Evolutionary conservation across 371 early-diverging fungal genomes (phyloP), one percentile per base, ranked within the genome.

Genomic region (Conidiobolus incongruus): DNA sequence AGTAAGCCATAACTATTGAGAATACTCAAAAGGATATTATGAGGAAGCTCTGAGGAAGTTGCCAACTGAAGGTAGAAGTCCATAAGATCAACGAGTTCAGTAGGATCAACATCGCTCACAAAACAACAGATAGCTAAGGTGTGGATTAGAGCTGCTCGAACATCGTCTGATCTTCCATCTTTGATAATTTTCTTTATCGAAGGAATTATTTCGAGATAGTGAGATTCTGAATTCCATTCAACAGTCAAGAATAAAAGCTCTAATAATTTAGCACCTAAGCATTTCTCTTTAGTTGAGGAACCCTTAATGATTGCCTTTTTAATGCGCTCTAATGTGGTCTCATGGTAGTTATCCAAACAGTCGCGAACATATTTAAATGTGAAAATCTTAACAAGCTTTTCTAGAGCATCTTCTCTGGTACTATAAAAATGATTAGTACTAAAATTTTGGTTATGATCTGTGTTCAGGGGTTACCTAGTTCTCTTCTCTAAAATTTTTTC

Each of bases 331-430:
- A 43, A 43, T 3, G 33, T 12, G 6, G 43, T 43, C 15, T 43
- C 43, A 17, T 35, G 43, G 3, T 34, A 17, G 12, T n/a, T 5
- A 4, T 43, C 43, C 20, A 43, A 16, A 19, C 33, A 31, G 13
- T 43, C 43, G 4, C n/a, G 17, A 8, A 43, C 4, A 19, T 43
- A 43, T 11, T 43, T 24, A 34, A 15, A 23, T 4, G 33, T 31
- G 10, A 43, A 29, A 24, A 43, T n/a, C 4, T 17, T 29, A 19
- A 43, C 20, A 2, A 43, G 4, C 34, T 33, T 43, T 12, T 16
- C 16, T 8, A 43, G 34, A 4, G 43, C 31, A n/a, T 43, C 43
- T 21, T 43, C 43, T 20, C 43, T 31, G 10, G 43, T 43, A n/a
- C 43, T 43, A 13, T n/a, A n/a, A n/a, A n/a, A n/a, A n/a, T n/a